Evolutionary conservation across 352 stramenopile genomes (phyloP).

Genomic region (Phytophthora pseudosyringae): DNA sequence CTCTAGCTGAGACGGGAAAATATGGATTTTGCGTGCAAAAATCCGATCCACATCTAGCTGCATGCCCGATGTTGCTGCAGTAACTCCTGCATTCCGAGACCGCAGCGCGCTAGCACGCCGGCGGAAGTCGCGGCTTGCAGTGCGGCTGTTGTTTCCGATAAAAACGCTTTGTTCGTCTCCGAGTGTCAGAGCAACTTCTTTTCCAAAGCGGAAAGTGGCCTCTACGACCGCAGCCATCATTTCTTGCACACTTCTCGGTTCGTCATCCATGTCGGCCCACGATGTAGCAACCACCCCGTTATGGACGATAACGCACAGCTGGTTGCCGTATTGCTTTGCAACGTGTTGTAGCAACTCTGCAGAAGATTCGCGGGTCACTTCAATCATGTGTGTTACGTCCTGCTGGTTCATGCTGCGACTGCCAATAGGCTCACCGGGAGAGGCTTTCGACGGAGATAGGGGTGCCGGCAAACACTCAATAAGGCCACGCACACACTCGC

Average conservation of each 20-base stretch:
- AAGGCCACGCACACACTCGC: conserved; percentile 70
- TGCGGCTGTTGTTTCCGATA: conserved; percentile 50
- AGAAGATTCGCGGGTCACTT: conserved; percentile 70
- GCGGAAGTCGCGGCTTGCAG: conserved; percentile 66
- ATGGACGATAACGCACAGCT: conserved; percentile 52
- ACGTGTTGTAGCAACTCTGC: conserved; percentile 68
- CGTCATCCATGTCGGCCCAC: conserved; percentile 67
- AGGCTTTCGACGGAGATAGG: conserved; percentile 25
- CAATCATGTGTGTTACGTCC: conserved; percentile 79
- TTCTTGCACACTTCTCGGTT: conserved; percentile 74
- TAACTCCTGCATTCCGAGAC: conserved; percentile 55
- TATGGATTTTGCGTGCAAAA: conserved; percentile 78
- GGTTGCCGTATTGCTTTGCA: conserved; percentile 63
- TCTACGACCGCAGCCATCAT: conserved; percentile 70
- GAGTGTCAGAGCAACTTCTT: conserved; percentile 67
- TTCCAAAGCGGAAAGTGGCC: conserved; percentile 56
- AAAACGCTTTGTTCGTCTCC: conserved; percentile 67
- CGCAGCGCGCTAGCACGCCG: conserved; percentile 58
- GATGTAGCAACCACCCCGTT: conserved; percentile 51
- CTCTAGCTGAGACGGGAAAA: conserved; percentile 58
- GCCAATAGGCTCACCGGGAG: conserved; percentile 14
- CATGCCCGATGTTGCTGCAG: conserved; percentile 50
- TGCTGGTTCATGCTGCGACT: conserved; percentile 39
- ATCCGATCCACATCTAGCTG: conserved; percentile 84
- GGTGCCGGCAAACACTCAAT: conserved; percentile 69